A percentile compares a stretch with the other conserved stretches of the same genome.
Evolutionary conservation across 495 filamentous ascomycete species (phyloP).

Genomic region (Acidiella bohemica): DNA sequence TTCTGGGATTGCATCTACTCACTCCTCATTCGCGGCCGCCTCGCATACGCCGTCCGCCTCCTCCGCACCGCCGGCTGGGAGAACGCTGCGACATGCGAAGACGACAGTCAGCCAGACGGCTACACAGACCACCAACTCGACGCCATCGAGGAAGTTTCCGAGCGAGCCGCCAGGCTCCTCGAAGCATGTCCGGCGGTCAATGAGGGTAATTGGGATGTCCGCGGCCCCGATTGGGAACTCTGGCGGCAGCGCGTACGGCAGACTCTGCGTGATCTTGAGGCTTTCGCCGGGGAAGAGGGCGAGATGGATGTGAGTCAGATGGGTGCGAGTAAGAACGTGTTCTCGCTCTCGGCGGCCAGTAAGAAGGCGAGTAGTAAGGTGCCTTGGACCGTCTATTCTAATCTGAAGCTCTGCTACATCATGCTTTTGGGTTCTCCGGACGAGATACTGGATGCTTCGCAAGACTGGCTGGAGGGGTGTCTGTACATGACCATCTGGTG

Average conservation of each 20-base stretch:
- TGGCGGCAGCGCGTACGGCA: slow-evolving; percentile 58
- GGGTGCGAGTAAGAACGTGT: slow-evolving; percentile 36
- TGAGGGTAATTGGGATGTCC: slow-evolving; percentile 60
- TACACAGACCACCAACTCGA: slow-evolving; percentile 59
- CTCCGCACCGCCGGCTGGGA: slow-evolving; percentile 63
- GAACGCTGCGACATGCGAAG: slow-evolving; percentile 44
- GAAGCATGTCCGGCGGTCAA: slow-evolving; percentile 54
- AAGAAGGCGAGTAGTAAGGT: slow-evolving; percentile 68
- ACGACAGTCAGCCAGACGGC: slow-evolving; percentile 37
- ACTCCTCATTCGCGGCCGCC: slow-evolving; percentile 54
- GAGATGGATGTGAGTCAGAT: slow-evolving; percentile 24
- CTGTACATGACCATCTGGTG: slow-evolving; percentile 74
- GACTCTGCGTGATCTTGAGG: slow-evolving; percentile 51
- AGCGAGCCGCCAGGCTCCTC: slow-evolving; percentile 49
- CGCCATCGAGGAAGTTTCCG: slow-evolving; percentile 56
- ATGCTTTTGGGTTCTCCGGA: slow-evolving; percentile 56
- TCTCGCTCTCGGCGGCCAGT: slow-evolving; percentile 48
- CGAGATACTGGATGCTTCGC: slow-evolving; percentile 53
- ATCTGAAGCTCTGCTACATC: slow-evolving; percentile 58
- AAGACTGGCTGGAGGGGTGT: slow-evolving; percentile 81
- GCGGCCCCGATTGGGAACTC: slow-evolving; percentile 58
- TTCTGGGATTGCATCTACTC: slow-evolving; percentile 72
- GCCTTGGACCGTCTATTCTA: slow-evolving; percentile 76
- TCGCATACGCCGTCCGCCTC: slow-evolving; percentile 46
- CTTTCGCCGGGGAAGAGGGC: slow-evolving; percentile 48